Evolutionary conservation across 2,329 filamentous ascomycete genomes (phyloP).

Genomic region (Onygenales sp.): DNA sequence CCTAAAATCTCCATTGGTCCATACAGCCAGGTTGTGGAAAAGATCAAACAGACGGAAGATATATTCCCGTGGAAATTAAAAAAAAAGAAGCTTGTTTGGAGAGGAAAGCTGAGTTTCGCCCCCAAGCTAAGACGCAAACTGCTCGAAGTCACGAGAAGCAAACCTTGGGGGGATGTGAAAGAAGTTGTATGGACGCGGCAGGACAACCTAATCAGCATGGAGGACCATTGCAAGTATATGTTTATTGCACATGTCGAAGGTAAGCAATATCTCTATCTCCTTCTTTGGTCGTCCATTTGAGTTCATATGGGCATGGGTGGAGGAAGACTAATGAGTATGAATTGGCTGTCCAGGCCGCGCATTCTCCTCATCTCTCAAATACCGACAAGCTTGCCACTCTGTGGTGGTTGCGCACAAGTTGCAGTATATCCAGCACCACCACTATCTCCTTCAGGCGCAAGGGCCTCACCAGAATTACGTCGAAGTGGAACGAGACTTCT

Average conservation of each 20-base stretch:
- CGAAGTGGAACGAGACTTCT: slow-evolving; percentile 43
- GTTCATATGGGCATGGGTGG: neutral
- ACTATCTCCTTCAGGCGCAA: slow-evolving; percentile 32
- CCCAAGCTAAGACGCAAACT: slow-evolving; percentile 32
- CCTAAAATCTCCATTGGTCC: slow-evolving; percentile 24
- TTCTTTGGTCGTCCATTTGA: neutral
- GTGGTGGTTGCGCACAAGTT: slow-evolving; percentile 41
- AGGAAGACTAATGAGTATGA: neutral
- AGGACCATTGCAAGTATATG: slow-evolving; percentile 45
- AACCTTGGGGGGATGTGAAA: slow-evolving; percentile 40
- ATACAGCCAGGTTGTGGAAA: slow-evolving; percentile 25
- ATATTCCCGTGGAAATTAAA: slow-evolving; percentile 28
- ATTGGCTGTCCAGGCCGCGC: slow-evolving; percentile 21
- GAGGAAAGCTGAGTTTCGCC: slow-evolving; percentile 36
- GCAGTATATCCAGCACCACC: slow-evolving; percentile 40
- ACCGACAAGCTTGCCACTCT: slow-evolving; percentile 39
- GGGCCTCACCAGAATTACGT: slow-evolving; percentile 41
- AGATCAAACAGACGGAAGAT: slow-evolving; percentile 6
- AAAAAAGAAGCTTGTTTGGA: slow-evolving; percentile 38
- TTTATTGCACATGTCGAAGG: slow-evolving; percentile 46
- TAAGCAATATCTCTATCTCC: slow-evolving; percentile 10
- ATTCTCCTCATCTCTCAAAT: slow-evolving; percentile 43
- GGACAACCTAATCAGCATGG: slow-evolving; percentile 37
- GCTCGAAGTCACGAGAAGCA: slow-evolving; percentile 28
- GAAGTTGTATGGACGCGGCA: slow-evolving; percentile 30